Conservation (phyloP, 441 rosid species). For the Raphanus hybrid region DNA sequence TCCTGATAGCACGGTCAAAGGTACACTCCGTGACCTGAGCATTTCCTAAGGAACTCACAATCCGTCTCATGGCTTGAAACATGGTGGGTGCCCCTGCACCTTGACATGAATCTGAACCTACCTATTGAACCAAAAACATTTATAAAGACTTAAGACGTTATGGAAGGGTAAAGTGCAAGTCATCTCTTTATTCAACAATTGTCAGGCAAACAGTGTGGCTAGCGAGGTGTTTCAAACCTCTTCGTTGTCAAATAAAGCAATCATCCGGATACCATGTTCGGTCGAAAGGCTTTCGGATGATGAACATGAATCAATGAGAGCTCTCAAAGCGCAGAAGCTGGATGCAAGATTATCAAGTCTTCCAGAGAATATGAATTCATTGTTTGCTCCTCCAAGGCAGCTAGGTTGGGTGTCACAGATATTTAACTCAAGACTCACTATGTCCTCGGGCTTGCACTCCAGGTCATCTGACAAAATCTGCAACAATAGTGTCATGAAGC, state of each 20-base stretch:
- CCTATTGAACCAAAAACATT: conserved; percentile 49
- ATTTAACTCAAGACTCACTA: conserved; percentile 82
- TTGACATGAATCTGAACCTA: conserved; percentile 87
- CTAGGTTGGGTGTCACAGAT: conserved; percentile 96
- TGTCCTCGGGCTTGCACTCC: conserved; percentile 66
- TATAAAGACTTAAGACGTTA: conserved; percentile 1
- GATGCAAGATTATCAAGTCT: conserved; percentile 96
- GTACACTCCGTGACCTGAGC: conserved; percentile 60
- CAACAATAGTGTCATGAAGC: conserved; percentile 33
- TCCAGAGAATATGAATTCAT: conserved; percentile 94
- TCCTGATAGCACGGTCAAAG: conserved; percentile 76
- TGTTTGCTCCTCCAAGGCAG: conserved; percentile 92
- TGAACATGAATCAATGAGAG: conserved; percentile 78
- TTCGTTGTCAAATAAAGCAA: conserved; percentile 95
- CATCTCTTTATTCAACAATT: not conserved
- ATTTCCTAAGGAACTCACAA: conserved; percentile 67
- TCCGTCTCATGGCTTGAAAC: conserved; percentile 94
- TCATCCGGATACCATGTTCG: conserved; percentile 80
- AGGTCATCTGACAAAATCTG: conserved; percentile 80
- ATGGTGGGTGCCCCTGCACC: conserved; percentile 96
- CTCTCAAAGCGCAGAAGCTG: conserved; percentile 86
- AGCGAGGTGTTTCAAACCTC: conserved; percentile 53
- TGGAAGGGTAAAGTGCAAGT: conserved; percentile 3
- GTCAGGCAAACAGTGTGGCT: not conserved
- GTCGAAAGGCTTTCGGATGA: conserved; percentile 56